Evolutionary conservation across 1,284 basidiomycete genomes (phyloP).

Genomic region (Rugosomyces carneus): DNA sequence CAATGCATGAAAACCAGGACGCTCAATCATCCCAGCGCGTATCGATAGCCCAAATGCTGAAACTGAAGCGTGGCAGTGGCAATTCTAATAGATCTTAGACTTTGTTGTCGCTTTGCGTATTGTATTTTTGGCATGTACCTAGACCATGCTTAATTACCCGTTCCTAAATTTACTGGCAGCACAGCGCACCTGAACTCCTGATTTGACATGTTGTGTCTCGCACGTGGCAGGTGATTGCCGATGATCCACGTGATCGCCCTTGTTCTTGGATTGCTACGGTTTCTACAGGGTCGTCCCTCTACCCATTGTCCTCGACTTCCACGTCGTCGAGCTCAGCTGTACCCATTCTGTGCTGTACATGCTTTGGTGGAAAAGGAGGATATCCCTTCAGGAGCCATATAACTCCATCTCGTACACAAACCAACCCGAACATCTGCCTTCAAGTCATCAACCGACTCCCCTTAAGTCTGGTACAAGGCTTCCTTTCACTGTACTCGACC

Average conservation of each 20-base stretch:
- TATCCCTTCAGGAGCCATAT: constrained; percentile 17
- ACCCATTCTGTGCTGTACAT: constrained; percentile 14
- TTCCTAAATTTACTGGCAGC: not conserved
- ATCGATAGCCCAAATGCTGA: constrained; percentile 42
- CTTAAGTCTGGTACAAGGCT: constrained; percentile 14
- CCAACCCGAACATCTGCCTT: constrained; percentile 14
- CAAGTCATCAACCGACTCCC: constrained; percentile 11
- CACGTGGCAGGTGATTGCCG: constrained; percentile 22
- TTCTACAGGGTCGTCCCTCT: constrained; percentile 13
- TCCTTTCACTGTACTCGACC: constrained; percentile 20
- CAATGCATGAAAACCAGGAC: constrained; percentile 80
- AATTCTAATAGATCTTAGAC: constrained; percentile 9
- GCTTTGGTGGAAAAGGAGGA: constrained; percentile 18
- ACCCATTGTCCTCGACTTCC: constrained; percentile 13
- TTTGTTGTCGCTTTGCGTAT: not conserved
- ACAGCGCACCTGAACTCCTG: not conserved
- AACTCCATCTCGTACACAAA: constrained; percentile 11
- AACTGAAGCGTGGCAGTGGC: constrained; percentile 35
- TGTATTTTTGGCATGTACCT: constrained; percentile 4
- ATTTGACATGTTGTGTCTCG: constrained; percentile 19
- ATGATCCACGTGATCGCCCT: constrained; percentile 15
- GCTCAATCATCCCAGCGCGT: constrained; percentile 69
- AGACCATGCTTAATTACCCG: constrained; percentile 5
- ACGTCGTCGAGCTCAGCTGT: not conserved
- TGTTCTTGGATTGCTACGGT: constrained; percentile 18